Evolutionary conservation across 2,329 filamentous ascomycete species (phyloP).

Genomic region (Thielaviopsis musarum): DNA sequence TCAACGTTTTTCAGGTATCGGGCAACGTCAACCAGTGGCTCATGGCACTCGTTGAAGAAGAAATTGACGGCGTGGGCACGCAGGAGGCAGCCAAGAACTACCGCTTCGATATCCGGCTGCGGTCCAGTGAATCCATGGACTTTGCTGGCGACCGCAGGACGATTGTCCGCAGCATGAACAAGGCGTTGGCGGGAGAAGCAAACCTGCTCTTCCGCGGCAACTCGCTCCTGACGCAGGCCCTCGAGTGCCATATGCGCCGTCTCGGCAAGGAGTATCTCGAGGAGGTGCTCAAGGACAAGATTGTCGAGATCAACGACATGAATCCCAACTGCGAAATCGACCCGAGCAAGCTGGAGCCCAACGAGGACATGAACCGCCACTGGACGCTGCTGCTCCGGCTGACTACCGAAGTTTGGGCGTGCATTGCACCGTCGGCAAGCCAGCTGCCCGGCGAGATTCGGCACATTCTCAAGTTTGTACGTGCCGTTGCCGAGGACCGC

Average conservation of each 20-base stretch:
- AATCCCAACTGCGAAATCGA: constrained; percentile 94
- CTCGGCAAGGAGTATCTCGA: constrained; percentile 86
- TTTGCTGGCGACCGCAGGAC: constrained; percentile 49
- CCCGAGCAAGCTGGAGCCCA: constrained; percentile 53
- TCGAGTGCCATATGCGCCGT: constrained; percentile 91
- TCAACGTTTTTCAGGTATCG: constrained; percentile 93
- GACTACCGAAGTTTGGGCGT: constrained; percentile 73
- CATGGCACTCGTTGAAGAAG: constrained; percentile 82
- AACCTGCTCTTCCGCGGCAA: constrained; percentile 94
- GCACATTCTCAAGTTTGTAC: constrained; percentile 75
- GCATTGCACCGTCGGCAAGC: constrained; percentile 57
- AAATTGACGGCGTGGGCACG: constrained; percentile 83
- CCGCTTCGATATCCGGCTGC: constrained; percentile 54
- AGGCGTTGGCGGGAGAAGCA: constrained; percentile 67
- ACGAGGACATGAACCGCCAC: constrained; percentile 63
- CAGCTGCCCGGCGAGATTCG: constrained; percentile 68
- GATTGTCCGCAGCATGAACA: constrained; percentile 60
- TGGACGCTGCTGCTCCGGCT: constrained; percentile 62
- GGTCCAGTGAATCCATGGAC: constrained; percentile 52
- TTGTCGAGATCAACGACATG: constrained; percentile 75
- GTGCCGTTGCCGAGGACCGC: constrained; percentile 81
- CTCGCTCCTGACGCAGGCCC: constrained; percentile 76
- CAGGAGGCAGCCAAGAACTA: constrained; percentile 59
- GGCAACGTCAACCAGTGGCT: constrained; percentile 77
- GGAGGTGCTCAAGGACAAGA: constrained; percentile 68